phyloP scores from a whole-genome alignment of 164 flowering plant genomes.

The Akebia trifoliata region DNA sequence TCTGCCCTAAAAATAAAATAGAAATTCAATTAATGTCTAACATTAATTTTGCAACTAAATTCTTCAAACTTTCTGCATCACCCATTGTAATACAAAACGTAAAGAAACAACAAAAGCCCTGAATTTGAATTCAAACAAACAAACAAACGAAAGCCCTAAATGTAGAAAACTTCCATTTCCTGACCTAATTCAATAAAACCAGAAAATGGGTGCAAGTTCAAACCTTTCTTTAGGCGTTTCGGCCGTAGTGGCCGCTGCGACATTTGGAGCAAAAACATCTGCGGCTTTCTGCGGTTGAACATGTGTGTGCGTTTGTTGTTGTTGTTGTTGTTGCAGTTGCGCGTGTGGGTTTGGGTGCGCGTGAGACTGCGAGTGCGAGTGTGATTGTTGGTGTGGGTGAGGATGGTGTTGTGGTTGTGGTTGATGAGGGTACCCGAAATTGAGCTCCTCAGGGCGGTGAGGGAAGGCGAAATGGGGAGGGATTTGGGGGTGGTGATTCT shows the following conservation, averaged over 20 bases:
- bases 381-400: background rate
- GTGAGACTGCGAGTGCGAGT: background rate
- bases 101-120: background rate
- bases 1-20: background rate
- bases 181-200: too few relatives aligned
- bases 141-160: background rate
- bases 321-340: background rate
- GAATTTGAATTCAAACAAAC: background rate
- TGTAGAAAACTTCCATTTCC: background rate
- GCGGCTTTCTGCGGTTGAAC: too few relatives aligned
- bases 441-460: constrained; percentile 18
- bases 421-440: constrained; percentile 6
- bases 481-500: constrained; percentile 13
- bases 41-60: background rate
- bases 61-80: background rate
- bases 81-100: background rate
- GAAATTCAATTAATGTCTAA: background rate
- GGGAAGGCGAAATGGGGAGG: constrained; percentile 28
- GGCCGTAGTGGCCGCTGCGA: background rate
- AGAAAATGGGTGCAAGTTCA: background rate
- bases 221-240: constrained; percentile 17
- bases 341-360: background rate
- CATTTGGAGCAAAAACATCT: too few relatives aligned
- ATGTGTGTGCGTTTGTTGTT: too few relatives aligned
- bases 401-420: constrained; percentile 3